Conservation (phyloP, 73 alveolate species). For the Effrenium voratum region DNA sequence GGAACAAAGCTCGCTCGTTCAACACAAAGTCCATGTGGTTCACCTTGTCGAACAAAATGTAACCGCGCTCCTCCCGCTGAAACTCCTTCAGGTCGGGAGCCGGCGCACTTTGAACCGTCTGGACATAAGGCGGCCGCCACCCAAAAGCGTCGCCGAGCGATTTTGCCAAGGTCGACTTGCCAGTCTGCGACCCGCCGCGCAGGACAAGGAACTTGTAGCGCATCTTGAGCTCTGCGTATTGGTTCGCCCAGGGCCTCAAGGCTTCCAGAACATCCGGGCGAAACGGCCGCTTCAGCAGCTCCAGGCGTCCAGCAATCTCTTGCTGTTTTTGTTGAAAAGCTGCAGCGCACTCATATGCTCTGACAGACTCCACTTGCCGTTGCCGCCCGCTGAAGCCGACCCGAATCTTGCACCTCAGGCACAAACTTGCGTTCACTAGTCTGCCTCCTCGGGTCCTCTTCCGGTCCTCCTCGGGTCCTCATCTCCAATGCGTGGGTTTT, state of each 20-base stretch:
- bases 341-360: not conserved
- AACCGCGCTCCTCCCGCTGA: not conserved
- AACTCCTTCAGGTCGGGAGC: conserved; percentile 28
- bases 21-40: conserved; percentile 24
- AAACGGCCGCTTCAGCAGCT: not conserved
- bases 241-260: not conserved
- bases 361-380: not conserved
- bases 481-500: too few relatives aligned
- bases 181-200: conserved; percentile 54
- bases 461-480: too few relatives aligned
- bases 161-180: conserved; percentile 50
- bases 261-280: not conserved
- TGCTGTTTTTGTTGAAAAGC: not conserved
- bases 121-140: conserved; percentile 21
- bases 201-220: conserved; percentile 46
- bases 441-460: too few relatives aligned
- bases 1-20: not conserved
- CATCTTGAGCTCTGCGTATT: not conserved
- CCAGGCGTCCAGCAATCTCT: not conserved
- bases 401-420: conserved; percentile 12
- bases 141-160: not conserved
- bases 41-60: conserved; percentile 24
- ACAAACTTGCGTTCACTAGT: not conserved
- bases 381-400: conserved; percentile 13
- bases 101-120: conserved; percentile 26